phyloP scores from a whole-genome alignment of 495 filamentous ascomycete genomes.

The Penicillium simplicissimum region DNA sequence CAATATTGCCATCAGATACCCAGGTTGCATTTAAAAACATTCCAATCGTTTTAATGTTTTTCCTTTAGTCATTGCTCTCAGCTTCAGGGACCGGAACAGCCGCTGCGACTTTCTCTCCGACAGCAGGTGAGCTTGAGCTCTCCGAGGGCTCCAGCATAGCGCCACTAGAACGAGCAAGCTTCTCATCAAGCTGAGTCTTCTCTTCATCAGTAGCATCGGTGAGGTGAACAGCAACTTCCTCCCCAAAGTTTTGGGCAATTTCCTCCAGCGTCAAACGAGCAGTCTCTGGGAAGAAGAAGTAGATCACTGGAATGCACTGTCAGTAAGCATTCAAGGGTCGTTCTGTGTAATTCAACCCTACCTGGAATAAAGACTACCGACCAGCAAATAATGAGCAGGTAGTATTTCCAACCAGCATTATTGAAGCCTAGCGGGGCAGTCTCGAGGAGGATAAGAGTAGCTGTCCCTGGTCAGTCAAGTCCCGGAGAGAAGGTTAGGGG shows the following conservation, averaged over 20 bases:
- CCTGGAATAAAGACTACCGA: constrained; percentile 42
- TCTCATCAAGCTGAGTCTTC: constrained; percentile 26
- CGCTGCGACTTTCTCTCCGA: background rate
- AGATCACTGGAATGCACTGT: constrained; percentile 33
- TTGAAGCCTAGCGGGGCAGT: constrained; percentile 49
- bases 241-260: constrained; percentile 47
- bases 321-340: background rate
- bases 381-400: constrained; percentile 51
- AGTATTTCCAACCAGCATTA: constrained; percentile 49
- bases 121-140: background rate
- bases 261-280: constrained; percentile 54
- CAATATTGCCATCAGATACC: too few relatives aligned
- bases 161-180: constrained; percentile 2
- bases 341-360: constrained; percentile 9
- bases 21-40: too few relatives aligned
- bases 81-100: background rate
- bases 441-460: constrained; percentile 39
- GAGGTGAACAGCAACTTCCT: constrained; percentile 41
- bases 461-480: constrained; percentile 17
- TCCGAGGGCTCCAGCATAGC: background rate
- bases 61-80: background rate
- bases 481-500: background rate
- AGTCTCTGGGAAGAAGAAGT: constrained; percentile 59
- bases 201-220: constrained; percentile 37
- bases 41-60: too few relatives aligned